phyloP scores from a whole-genome alignment of 805 yeast species.

The Nakazawaea populi region DNA sequence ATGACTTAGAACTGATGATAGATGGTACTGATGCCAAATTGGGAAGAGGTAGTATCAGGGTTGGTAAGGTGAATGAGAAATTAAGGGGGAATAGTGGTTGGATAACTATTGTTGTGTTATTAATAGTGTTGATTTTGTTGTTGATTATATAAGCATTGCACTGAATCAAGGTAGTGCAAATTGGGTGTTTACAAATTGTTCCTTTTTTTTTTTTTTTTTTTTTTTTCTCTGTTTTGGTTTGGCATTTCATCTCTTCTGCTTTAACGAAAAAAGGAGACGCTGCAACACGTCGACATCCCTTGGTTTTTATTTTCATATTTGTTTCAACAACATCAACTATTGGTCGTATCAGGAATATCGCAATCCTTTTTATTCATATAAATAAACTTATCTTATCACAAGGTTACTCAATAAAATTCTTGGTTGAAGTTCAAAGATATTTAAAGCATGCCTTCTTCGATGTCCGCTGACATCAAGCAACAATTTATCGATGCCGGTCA shows the following conservation, averaged over 20 bases:
- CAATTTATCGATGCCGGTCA: conserved; percentile 43
- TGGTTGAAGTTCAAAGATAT: not conserved
- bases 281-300: too few relatives aligned
- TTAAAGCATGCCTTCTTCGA: conserved; percentile 2
- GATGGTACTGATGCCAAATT: conserved; percentile 35
- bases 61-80: conserved; percentile 32
- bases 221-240: too few relatives aligned
- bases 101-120: conserved; percentile 36
- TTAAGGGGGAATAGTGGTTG: conserved; percentile 46
- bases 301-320: too few relatives aligned
- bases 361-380: not conserved
- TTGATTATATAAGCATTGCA: conserved; percentile 26
- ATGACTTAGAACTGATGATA: conserved; percentile 44
- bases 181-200: not conserved
- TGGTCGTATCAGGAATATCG: too few relatives aligned
- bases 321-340: too few relatives aligned
- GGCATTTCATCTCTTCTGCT: too few relatives aligned
- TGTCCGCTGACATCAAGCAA: conserved; percentile 17
- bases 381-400: too few relatives aligned
- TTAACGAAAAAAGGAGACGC: too few relatives aligned
- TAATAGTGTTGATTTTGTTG: conserved; percentile 37
- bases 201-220: too few relatives aligned
- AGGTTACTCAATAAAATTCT: not conserved
- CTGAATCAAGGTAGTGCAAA: not conserved
- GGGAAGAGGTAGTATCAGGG: conserved; percentile 32